Base-by-base conservation (phyloP, 2,329 filamentous ascomycete species). In the Chaetomiaceae sp. region DNA sequence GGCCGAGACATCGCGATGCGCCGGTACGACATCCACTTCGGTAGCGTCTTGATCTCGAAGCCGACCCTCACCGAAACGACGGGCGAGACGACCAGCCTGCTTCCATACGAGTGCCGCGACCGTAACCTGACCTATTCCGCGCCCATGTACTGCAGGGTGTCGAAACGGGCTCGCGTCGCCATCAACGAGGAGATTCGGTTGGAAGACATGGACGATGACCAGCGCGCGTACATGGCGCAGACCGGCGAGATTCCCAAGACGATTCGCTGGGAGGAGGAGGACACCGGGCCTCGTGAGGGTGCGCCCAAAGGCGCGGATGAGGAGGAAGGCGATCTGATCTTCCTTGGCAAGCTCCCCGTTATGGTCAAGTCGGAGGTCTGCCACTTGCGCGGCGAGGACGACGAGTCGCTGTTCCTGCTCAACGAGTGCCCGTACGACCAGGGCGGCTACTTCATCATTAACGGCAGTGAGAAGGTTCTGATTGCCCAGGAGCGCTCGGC, bases 391-490 rank as follows among this genome's bases (percentile, higher is more conserved):
- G 83, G 85, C 56, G 80, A 94, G 62, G 79, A 81, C 39, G 91
- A 97, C 55, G 84, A 93, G 43, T 84, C 87, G 40, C 75, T 98
- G 2, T 97, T 95, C 64, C 76, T 86, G 38, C 83, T 94, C 66
- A 95, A 95, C 62, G 93, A 98, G 68, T 98, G 93, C 57, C 93
- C 93, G 1, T 98, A 96, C 66, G 93, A 98, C 62, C 93, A 96
- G 62, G 93, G 93, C 57, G 93, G 93, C 56, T 98, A 98, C 68
- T 98, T 98, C 63, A 88, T 98, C 60, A 98, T 98, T 75, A 98
- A 98, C 70, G 93, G 93, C 35, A 95, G 88, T 67, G 93, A 98
- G 65, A 98, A 98, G 75, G 93, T 98, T 18, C 72, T 98, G 57
- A 98, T 98, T 60, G 93, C 93, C 1, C 93, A 98, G 65, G 93